phyloP scores from a whole-genome alignment of 2,329 filamentous ascomycete species.

The Pseudogymnoascus sp. region DNA sequence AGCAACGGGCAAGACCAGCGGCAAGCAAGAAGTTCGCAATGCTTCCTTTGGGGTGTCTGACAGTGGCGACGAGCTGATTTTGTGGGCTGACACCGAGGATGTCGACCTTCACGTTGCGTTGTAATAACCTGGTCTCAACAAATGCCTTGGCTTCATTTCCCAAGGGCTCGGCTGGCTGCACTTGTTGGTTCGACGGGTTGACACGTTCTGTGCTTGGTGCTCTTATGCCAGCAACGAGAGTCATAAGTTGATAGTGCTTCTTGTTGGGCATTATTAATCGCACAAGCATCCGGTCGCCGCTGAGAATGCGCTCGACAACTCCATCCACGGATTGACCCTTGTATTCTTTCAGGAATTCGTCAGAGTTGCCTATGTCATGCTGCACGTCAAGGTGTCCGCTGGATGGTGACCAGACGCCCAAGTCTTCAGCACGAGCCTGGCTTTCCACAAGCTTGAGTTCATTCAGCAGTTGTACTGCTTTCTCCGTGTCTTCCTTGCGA shows the following conservation, averaged over 20 bases:
- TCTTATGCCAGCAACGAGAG: constrained; percentile 80
- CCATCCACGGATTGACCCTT: constrained; percentile 79
- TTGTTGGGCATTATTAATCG: constrained; percentile 71
- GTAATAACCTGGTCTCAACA: constrained; percentile 76
- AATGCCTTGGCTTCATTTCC: constrained; percentile 84
- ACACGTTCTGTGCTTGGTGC: constrained; percentile 82
- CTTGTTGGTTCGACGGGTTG: constrained; percentile 57
- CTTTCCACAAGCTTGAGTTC: constrained; percentile 68
- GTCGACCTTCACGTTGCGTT: constrained; percentile 74
- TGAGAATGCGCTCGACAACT: constrained; percentile 83
- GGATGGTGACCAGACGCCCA: constrained; percentile 68
- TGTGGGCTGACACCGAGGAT: constrained; percentile 83
- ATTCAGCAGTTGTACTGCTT: constrained; percentile 62
- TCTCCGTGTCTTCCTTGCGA: constrained; percentile 78
- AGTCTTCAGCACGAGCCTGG: constrained; percentile 66
- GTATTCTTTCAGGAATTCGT: constrained; percentile 68
- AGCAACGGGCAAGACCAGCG: constrained; percentile 82
- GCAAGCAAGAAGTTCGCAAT: constrained; percentile 87
- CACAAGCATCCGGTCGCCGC: constrained; percentile 80
- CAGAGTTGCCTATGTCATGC: constrained; percentile 70
- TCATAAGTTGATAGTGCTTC: constrained; percentile 75
- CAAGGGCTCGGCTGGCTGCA: constrained; percentile 77
- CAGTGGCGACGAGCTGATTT: constrained; percentile 77
- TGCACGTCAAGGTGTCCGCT: constrained; percentile 62
- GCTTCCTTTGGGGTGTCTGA: constrained; percentile 83